Conservation (phyloP, 331 rosid genomes). For the Malus hybrid region DNA sequence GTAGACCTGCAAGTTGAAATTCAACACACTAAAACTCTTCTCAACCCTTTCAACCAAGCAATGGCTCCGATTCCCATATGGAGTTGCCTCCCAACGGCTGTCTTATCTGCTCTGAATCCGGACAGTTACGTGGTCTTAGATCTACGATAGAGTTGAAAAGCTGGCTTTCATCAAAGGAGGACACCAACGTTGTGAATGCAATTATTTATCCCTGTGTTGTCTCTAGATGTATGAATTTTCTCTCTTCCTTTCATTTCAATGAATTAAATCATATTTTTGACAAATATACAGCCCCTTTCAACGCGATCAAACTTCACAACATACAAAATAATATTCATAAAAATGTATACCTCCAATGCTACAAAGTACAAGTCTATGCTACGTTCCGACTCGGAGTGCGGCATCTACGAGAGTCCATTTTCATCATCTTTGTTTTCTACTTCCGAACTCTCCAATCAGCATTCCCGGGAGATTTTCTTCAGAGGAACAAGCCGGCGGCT, state of each 20-base stretch:
- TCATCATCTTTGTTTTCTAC: background rate
- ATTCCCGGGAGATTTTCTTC: background rate
- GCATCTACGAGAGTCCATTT: background rate
- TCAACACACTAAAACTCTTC: too few relatives aligned
- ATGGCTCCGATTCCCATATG: too few relatives aligned
- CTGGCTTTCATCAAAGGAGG: too few relatives aligned
- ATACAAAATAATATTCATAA: background rate
- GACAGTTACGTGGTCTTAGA: too few relatives aligned
- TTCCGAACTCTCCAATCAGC: background rate
- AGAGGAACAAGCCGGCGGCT: background rate
- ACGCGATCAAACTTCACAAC: background rate
- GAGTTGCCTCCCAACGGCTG: too few relatives aligned
- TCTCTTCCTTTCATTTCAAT: background rate
- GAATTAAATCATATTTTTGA: background rate
- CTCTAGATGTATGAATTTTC: background rate
- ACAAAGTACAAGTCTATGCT: background rate
- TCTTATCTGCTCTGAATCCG: too few relatives aligned
- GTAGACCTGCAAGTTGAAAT: too few relatives aligned
- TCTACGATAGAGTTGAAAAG: too few relatives aligned
- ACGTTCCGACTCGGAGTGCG: background rate
- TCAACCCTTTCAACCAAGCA: too few relatives aligned
- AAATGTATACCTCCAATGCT: background rate
- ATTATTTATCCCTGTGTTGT: too few relatives aligned
- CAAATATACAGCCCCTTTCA: constrained; percentile 3
- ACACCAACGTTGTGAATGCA: too few relatives aligned